A percentile compares a stretch with the other conserved stretches of the same genome.
Evolutionary conservation across 2,329 filamentous ascomycete species (phyloP).

Genomic region (Volutella citrinella): DNA sequence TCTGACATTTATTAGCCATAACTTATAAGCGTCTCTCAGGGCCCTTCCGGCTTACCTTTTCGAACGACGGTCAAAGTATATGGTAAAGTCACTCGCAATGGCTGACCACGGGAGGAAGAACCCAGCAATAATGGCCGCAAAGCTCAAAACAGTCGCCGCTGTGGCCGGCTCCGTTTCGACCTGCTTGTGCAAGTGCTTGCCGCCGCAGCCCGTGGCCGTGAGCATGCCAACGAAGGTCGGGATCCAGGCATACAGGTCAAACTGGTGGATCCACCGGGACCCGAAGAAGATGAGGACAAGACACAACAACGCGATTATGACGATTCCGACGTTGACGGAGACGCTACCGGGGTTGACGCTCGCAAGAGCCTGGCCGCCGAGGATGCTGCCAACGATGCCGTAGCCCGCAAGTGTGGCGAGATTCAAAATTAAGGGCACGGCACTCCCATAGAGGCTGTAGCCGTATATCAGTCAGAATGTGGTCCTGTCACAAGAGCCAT

Average conservation of each 20-base stretch:
- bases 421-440: slow-evolving; percentile 36
- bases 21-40: too few relatives aligned
- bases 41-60: too few relatives aligned
- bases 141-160: slow-evolving; percentile 42
- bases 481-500: too few relatives aligned
- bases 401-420: slow-evolving; percentile 47
- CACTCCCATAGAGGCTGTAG: slow-evolving; percentile 20
- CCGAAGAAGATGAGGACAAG: slow-evolving; percentile 47
- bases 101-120: slow-evolving; percentile 55
- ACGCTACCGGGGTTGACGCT: slow-evolving; percentile 36
- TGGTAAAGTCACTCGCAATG: slow-evolving; percentile 38
- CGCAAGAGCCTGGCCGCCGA: slow-evolving; percentile 42
- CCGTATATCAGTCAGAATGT: too few relatives aligned
- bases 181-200: slow-evolving; percentile 36
- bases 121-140: slow-evolving; percentile 51
- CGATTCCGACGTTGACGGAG: slow-evolving; percentile 44
- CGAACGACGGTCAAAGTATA: too few relatives aligned
- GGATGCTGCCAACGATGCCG: slow-evolving; percentile 44
- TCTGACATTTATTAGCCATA: too few relatives aligned
- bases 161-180: slow-evolving; percentile 10
- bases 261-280: slow-evolving; percentile 41
- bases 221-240: slow-evolving; percentile 38
- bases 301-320: slow-evolving; percentile 43
- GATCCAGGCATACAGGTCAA: slow-evolving; percentile 47
- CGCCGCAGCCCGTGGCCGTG: slow-evolving; percentile 39